Percentiles rank a stretch among this genome's conserved stretches.
Evolutionary conservation across 1,139 yeast genomes (phyloP).

Genomic region (Saccharomyces hybrid): DNA sequence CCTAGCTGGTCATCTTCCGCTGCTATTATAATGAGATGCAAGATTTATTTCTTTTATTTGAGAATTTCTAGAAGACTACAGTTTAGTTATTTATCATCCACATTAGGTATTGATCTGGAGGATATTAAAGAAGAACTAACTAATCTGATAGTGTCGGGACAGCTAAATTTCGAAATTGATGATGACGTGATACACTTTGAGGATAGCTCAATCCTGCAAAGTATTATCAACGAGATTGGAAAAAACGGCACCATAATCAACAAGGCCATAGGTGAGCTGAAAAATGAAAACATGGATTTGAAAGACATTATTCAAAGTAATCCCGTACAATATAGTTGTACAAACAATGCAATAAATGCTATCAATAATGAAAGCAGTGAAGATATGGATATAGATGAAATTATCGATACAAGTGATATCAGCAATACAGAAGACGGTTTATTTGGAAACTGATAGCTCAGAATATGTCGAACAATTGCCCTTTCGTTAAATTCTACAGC

Average conservation of each 20-base stretch:
- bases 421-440: not conserved
- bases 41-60: conserved; percentile 26
- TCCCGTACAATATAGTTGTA: not conserved
- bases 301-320: conserved; percentile 4
- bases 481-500: too few species aligned
- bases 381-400: conserved; percentile 13
- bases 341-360: not conserved
- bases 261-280: conserved; percentile 5
- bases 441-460: not conserved
- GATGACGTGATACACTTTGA: conserved; percentile 16
- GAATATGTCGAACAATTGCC: not conserved
- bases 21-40: conserved; percentile 19
- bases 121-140: conserved; percentile 16
- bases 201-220: conserved; percentile 8
- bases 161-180: conserved; percentile 18
- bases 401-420: conserved; percentile 10
- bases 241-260: conserved; percentile 9
- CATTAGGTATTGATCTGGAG: conserved; percentile 15
- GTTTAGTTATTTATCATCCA: conserved; percentile 22
- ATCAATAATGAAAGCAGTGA: conserved; percentile 3
- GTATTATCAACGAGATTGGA: conserved; percentile 7
- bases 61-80: conserved; percentile 19
- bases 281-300: conserved; percentile 5
- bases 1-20: conserved; percentile 17
- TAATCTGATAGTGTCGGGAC: conserved; percentile 13